Evolutionary conservation across 2,329 filamentous ascomycete species (phyloP).

Genomic region (Cyclaneusma minus): DNA sequence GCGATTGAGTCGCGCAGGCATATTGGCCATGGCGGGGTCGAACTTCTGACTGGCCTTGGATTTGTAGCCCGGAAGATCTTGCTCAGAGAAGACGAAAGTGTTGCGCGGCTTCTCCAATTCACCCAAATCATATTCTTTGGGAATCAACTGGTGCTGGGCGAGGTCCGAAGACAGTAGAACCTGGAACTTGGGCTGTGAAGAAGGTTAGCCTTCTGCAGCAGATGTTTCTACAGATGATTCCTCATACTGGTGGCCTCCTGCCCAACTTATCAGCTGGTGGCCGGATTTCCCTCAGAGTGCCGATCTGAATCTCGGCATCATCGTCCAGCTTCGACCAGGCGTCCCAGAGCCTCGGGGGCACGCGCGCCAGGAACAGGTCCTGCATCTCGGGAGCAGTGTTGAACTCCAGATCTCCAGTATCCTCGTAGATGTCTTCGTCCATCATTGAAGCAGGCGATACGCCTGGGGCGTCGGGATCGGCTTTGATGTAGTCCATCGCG

Average conservation of each 20-base stretch:
- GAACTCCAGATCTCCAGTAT: conserved; percentile 49
- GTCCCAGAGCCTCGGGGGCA: conserved; percentile 70
- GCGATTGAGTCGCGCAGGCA: conserved; percentile 36
- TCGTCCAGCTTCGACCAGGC: conserved; percentile 63
- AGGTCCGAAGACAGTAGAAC: conserved; percentile 54
- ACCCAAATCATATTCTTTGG: conserved; percentile 76
- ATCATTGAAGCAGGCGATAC: conserved; percentile 25
- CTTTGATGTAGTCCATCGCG: too few relatives aligned
- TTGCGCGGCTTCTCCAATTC: conserved; percentile 56
- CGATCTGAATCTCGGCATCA: conserved; percentile 68
- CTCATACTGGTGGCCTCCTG: conserved; percentile 23
- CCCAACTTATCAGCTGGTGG: too few relatives aligned
- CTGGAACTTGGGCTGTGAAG: conserved; percentile 24
- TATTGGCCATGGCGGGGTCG: conserved; percentile 40
- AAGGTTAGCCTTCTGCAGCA: conserved; percentile 1
- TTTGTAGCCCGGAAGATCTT: conserved; percentile 70
- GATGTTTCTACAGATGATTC: not conserved
- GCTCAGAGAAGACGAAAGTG: conserved; percentile 85
- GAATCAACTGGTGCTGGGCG: conserved; percentile 56
- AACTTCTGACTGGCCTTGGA: conserved; percentile 38
- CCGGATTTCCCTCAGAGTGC: conserved; percentile 36
- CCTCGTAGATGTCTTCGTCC: conserved; percentile 59
- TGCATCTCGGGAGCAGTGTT: conserved; percentile 20
- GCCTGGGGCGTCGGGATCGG: conserved; percentile 28
- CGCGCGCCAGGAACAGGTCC: conserved; percentile 54